A percentile compares a stretch with the other conserved stretches of the same genome.
Evolutionary conservation across 2,329 filamentous ascomycete genomes (phyloP).

Genomic region (Colletotrichum sidae): DNA sequence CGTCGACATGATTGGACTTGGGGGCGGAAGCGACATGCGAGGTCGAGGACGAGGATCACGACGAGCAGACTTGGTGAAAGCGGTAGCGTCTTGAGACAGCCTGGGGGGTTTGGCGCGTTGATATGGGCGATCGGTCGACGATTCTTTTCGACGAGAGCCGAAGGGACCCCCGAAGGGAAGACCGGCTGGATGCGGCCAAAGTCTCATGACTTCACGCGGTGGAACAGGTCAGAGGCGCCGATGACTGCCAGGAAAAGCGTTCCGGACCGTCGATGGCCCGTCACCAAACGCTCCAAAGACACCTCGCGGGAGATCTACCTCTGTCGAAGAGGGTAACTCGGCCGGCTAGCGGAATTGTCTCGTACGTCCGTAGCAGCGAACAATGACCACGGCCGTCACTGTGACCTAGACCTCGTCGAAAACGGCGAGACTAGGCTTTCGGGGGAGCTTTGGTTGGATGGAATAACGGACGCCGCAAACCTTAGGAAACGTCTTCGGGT

Average conservation of each 20-base stretch:
- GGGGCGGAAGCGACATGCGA: conserved; percentile 40
- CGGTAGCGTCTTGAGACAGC: conserved; percentile 3
- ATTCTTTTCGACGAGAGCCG: conserved; percentile 16
- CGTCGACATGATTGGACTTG: conserved; percentile 23
- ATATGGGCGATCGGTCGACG: conserved; percentile 23
- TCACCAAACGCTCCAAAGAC: not conserved
- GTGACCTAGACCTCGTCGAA: conserved; percentile 14
- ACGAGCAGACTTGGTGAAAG: conserved; percentile 16
- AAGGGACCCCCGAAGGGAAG: not conserved
- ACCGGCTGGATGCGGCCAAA: conserved; percentile 26
- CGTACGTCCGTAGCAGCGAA: conserved; percentile 27
- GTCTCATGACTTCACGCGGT: not conserved
- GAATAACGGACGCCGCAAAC: conserved; percentile 25
- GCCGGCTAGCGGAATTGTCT: conserved; percentile 5
- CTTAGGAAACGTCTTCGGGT: conserved; percentile 24
- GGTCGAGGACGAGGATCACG: conserved; percentile 36
- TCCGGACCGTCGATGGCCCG: conserved; percentile 17
- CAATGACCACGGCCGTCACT: conserved; percentile 24
- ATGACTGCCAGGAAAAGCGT: conserved; percentile 22
- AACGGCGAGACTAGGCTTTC: conserved; percentile 13
- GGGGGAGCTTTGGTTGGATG: conserved; percentile 12
- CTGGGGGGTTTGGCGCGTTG: conserved; percentile 21
- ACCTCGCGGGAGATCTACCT: conserved; percentile 12
- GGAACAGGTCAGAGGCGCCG: conserved; percentile 18
- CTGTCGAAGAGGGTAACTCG: conserved; percentile 17